Evolutionary conservation across 805 yeast genomes (phyloP).

Genomic region (Teunomyces kruisii): DNA sequence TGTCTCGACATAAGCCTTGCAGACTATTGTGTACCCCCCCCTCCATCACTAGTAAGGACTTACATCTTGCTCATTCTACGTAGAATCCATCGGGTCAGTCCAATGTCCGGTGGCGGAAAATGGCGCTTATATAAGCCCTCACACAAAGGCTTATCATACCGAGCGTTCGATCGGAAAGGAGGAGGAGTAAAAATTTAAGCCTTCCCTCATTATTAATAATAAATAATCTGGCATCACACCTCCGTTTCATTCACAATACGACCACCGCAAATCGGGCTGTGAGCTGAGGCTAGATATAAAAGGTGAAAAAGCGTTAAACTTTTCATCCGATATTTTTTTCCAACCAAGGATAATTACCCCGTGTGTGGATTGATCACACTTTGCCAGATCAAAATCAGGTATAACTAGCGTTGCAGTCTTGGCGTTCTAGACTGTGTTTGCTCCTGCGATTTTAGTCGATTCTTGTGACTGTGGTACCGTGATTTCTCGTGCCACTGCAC

Average conservation of each 20-base stretch:
- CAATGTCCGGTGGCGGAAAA: background rate
- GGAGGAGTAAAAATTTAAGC: slow-evolving; percentile 1
- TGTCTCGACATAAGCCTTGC: too few species aligned
- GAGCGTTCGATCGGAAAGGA: background rate
- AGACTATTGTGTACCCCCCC: too few species aligned
- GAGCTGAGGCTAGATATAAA: background rate
- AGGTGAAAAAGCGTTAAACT: background rate
- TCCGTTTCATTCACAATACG: background rate
- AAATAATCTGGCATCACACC: background rate
- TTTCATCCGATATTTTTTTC: background rate
- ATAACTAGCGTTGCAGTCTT: background rate
- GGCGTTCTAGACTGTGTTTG: background rate
- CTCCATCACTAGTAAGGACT: too few species aligned
- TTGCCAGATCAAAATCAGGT: too few species aligned
- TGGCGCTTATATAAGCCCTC: background rate
- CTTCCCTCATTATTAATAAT: background rate
- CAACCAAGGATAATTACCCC: background rate
- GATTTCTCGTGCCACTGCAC: too few species aligned
- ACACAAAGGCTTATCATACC: background rate
- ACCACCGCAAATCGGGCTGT: background rate
- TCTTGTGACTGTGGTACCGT: too few species aligned
- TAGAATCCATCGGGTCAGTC: too few species aligned
- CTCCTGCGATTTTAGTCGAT: too few species aligned
- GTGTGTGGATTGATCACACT: slow-evolving; percentile 1
- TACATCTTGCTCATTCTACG: too few species aligned